Conservation (phyloP, 345 rosid genomes). For the Melaleuca alternifolia region DNA sequence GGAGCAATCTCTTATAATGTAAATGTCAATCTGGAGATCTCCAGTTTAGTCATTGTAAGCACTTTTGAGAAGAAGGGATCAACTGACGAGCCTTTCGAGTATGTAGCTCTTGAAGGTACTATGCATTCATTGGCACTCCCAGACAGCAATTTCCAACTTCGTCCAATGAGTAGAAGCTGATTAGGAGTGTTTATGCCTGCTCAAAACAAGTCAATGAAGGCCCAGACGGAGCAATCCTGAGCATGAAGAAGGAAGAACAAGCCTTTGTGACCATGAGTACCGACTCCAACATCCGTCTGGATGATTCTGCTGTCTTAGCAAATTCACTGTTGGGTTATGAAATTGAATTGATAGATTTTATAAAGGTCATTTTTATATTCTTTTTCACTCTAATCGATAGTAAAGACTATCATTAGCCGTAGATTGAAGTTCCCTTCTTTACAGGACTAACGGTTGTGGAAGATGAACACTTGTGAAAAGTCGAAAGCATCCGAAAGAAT, state of each 20-base stretch:
- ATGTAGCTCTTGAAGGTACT: constrained; percentile 25
- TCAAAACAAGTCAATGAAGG: constrained; percentile 26
- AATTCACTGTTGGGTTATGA: constrained; percentile 17
- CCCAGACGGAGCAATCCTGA: constrained; percentile 30
- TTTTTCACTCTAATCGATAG: not conserved
- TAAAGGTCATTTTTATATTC: constrained; percentile 10
- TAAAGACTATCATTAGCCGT: not conserved
- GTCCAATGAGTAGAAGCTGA: not conserved
- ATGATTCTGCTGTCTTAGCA: not conserved
- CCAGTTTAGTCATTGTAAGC: not conserved
- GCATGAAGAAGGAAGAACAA: constrained; percentile 35
- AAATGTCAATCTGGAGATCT: not conserved
- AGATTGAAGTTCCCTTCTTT: not conserved
- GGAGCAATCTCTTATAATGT: not conserved
- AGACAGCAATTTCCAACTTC: not conserved
- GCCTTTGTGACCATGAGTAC: constrained; percentile 9
- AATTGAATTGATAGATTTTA: constrained; percentile 25
- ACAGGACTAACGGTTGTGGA: constrained; percentile 37
- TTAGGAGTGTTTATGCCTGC: not conserved
- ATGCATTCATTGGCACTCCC: not conserved
- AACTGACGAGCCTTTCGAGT: constrained; percentile 42
- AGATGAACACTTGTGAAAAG: constrained; percentile 29
- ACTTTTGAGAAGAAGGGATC: constrained; percentile 37
- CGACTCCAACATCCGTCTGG: not conserved
- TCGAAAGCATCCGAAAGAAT: constrained; percentile 24